Evolutionary conservation across 1,139 yeast genomes (phyloP).

Genomic region (Candida buenavistaensis): DNA sequence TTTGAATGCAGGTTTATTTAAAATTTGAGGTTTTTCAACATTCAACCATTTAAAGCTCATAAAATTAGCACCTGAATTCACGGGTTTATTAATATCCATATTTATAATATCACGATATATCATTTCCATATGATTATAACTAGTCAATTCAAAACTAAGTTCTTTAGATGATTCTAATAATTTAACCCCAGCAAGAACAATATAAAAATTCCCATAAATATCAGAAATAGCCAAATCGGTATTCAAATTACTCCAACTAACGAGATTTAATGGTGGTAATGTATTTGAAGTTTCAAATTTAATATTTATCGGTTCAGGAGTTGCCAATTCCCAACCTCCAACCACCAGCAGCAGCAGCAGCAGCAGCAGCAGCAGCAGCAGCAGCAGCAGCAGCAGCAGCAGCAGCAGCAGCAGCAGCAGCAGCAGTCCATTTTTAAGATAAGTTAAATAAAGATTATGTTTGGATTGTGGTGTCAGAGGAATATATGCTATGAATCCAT

Average conservation of each 20-base stretch:
- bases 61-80: constrained; percentile 24
- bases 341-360: no score
- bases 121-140: constrained; percentile 49
- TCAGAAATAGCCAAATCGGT: constrained; percentile 57
- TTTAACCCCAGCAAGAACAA: constrained; percentile 48
- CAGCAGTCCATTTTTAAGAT: constrained; percentile 62
- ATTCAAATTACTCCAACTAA: constrained; percentile 52
- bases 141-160: constrained; percentile 46
- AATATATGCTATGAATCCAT: constrained; percentile 70
- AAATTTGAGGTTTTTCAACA: constrained; percentile 60
- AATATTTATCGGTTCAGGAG: constrained; percentile 43
- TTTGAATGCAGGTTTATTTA: constrained; percentile 51
- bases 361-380: no score
- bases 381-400: no score
- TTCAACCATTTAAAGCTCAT: constrained; percentile 70
- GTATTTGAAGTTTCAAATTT: constrained; percentile 34
- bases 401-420: no score
- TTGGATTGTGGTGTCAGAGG: constrained; percentile 21
- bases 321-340: constrained; percentile 62
- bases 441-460: constrained; percentile 51
- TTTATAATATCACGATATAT: constrained; percentile 39
- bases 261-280: constrained; percentile 29
- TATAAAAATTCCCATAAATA: constrained; percentile 49
- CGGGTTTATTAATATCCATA: constrained; percentile 17
- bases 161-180: constrained; percentile 22